Percentiles rank a stretch among this genome's conserved stretches.
Evolutionary conservation across 225 moss, liverwort and hornwort genomes (phyloP).

Genomic region (Polytrichum formosum): DNA sequence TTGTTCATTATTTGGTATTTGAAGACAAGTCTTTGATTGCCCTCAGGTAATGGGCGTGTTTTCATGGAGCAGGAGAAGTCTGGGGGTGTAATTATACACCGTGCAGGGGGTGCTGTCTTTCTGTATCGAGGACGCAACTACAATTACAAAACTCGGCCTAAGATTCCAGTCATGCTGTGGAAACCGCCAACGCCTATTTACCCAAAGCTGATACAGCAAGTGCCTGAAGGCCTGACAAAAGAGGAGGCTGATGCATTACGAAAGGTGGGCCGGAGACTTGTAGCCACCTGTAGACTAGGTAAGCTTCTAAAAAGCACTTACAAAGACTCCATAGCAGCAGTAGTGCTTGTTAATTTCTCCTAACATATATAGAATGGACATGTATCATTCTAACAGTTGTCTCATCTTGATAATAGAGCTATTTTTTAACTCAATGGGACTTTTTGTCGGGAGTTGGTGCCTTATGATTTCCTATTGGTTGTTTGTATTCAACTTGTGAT

Average conservation of each 20-base stretch:
- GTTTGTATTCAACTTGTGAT: too few species aligned
- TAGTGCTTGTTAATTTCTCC: too few species aligned
- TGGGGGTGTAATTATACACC: conserved; percentile 77
- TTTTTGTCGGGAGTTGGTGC: too few species aligned
- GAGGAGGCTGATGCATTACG: conserved; percentile 61
- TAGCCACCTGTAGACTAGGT: conserved; percentile 72
- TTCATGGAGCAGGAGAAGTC: conserved; percentile 61
- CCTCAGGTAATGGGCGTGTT: neutral
- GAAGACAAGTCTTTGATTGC: too few species aligned
- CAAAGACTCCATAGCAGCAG: neutral
- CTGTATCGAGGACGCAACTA: conserved; percentile 94
- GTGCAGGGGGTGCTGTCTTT: conserved; percentile 67
- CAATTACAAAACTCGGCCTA: conserved; percentile 74
- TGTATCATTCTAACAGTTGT: too few species aligned
- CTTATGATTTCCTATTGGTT: too few species aligned
- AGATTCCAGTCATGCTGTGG: conserved; percentile 88
- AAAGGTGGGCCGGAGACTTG: conserved; percentile 56
- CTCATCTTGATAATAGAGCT: too few species aligned
- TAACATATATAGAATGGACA: too few species aligned
- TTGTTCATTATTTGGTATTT: too few species aligned
- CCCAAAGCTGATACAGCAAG: conserved; percentile 70
- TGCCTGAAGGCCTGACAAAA: conserved; percentile 68
- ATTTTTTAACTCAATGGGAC: too few species aligned
- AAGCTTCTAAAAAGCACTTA: conserved; percentile 6
- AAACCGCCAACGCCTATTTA: conserved; percentile 92